These are phyloP conservation scores for Apiospora rasikravindrae DNA, from an alignment of 2,329 filamentous ascomycete species.

Conservation along the genomic window DNA sequence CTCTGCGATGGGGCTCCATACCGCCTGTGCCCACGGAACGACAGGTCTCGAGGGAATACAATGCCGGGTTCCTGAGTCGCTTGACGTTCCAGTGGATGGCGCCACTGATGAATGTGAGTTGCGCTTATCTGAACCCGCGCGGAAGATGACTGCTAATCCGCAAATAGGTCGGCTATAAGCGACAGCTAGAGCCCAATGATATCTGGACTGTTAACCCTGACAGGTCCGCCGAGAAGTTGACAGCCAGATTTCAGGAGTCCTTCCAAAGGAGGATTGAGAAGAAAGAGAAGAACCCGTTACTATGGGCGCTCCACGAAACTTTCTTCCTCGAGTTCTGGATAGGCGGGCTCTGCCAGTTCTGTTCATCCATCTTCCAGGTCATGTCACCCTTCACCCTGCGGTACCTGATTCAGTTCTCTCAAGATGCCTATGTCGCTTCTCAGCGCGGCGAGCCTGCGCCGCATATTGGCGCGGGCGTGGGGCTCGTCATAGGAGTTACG, in stretches of 20 bases:
- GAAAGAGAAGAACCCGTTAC: conserved; percentile 74
- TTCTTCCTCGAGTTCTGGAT: conserved; percentile 85
- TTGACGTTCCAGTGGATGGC: conserved; percentile 91
- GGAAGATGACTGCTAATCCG: background rate
- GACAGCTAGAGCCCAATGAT: conserved; percentile 81
- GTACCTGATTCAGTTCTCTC: conserved; percentile 85
- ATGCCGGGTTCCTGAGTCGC: conserved; percentile 74
- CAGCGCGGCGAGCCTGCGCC: conserved; percentile 60
- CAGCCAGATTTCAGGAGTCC: conserved; percentile 66
- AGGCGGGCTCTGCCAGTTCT: conserved; percentile 78
- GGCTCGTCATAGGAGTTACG: conserved; percentile 83
- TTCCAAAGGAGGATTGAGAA: conserved; percentile 72
- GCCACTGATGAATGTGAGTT: conserved; percentile 75
- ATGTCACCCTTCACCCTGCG: conserved; percentile 84
- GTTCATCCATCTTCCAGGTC: conserved; percentile 77
- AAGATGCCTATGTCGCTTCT: conserved; percentile 75
- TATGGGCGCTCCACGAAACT: conserved; percentile 85
- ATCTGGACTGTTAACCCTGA: conserved; percentile 89
- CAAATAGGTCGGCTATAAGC: conserved; percentile 77
- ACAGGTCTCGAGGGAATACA: conserved; percentile 69
- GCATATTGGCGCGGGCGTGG: conserved; percentile 75
- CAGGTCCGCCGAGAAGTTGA: conserved; percentile 73
- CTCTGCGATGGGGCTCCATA: conserved; percentile 62
- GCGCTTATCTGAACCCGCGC: background rate
- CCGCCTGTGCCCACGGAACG: conserved; percentile 62